Evolutionary conservation across 805 yeast genomes (phyloP), one percentile per base, ranked within the genome.

Genomic region (Yamadazyma ubonensis): DNA sequence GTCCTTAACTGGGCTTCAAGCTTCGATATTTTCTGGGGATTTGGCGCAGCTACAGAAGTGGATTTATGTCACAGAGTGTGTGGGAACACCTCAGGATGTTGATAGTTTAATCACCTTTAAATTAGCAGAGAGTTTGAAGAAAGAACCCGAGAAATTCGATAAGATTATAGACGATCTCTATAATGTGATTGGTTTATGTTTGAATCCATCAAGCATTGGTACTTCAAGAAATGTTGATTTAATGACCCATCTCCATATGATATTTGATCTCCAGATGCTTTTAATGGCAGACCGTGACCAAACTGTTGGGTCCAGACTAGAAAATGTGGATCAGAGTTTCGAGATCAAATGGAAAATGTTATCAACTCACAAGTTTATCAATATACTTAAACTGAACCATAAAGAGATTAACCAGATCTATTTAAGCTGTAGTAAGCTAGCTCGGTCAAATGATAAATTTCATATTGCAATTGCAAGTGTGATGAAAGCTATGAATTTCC

Each of bases 381-480:
- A 52, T 38, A 48, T 48, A 33, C 50, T 42, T 31, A 48, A 29
- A 2, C 43, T 54, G 6, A 46, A 57, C 1, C 68, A 68, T 34
- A 54, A 72, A 8, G 42, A 42, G 8, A 30, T 33, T 16, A 42
- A 40, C 20, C 69, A 74, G 18, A 71, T 81, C 0, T 78, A 81
- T 63, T 63, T 86, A 14, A 62, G 71, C 15, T 73, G 82, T 23
- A 80, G 96, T 0, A 67, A 70, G 35, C 65, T 84, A 17, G 80
- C 95, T 5, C 64, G 96, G 36, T 73, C 78, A 41, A 79, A 81
- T 43, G 76, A 79, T 7, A 73, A 90, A 43, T 63, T 82, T 2
- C 93, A 86, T 51, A 69, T 87, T 27, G 83, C 96, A 0, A 79
- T 87, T 2, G 74, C 80, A 15, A 72, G 81, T 6, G 75, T 84